These are phyloP conservation scores for Pyrenochaeta sp. DNA, from an alignment of 2,329 filamentous ascomycete species.

Conservation along the genomic window DNA sequence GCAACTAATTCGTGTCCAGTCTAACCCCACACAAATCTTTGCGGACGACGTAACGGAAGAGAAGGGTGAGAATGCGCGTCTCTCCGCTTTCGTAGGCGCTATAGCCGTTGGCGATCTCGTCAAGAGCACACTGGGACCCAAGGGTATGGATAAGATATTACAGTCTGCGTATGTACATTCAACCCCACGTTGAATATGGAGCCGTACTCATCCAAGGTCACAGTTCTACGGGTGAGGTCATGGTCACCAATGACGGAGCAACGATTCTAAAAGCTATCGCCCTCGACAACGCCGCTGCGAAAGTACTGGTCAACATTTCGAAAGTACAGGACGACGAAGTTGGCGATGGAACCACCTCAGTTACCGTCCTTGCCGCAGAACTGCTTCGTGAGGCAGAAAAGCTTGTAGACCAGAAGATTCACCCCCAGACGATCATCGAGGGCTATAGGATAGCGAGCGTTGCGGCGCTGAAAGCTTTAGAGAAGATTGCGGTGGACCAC, in stretches of 20 bases:
- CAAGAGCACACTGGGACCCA: slow-evolving; percentile 95
- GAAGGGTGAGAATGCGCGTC: slow-evolving; percentile 98
- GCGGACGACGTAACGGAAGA: slow-evolving; percentile 96
- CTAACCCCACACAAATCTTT: slow-evolving; percentile 95
- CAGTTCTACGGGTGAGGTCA: slow-evolving; percentile 93
- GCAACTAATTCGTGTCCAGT: slow-evolving; percentile 36
- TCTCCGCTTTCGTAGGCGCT: slow-evolving; percentile 96
- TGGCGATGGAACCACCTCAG: slow-evolving; percentile 97
- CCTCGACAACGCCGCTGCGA: slow-evolving; percentile 96
- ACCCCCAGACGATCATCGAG: slow-evolving; percentile 99
- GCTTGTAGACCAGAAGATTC: slow-evolving; percentile 97
- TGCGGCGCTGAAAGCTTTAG: slow-evolving; percentile 84
- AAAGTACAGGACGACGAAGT: slow-evolving; percentile 99
- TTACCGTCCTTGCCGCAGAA: slow-evolving; percentile 93
- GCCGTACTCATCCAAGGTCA: slow-evolving; percentile 29
- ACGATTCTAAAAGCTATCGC: slow-evolving; percentile 99
- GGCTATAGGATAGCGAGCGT: slow-evolving; percentile 96
- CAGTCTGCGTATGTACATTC: slow-evolving; percentile 80
- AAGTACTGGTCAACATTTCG: slow-evolving; percentile 98
- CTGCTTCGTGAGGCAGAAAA: slow-evolving; percentile 95
- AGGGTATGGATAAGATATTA: slow-evolving; percentile 99
- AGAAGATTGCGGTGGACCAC: slow-evolving; percentile 86
- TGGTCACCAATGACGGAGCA: slow-evolving; percentile 98
- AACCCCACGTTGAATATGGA: slow-evolving; percentile 2
- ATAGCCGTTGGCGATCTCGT: slow-evolving; percentile 97